phyloP scores from a whole-genome alignment of 495 filamentous ascomycete genomes.

The Neurospora sp. region DNA sequence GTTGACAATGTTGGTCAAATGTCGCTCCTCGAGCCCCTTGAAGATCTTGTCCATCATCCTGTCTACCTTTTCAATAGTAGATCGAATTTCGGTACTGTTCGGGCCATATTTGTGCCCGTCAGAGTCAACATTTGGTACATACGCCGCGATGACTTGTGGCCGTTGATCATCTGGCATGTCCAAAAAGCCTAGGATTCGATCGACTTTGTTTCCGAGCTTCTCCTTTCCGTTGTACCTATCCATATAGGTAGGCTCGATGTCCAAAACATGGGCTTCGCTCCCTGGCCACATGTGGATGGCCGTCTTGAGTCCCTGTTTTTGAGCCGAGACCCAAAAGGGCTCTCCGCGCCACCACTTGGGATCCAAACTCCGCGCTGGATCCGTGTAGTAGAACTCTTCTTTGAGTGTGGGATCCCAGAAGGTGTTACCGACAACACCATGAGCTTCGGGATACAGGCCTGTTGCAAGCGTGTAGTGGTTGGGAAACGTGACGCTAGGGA shows the following conservation, averaged over 20 bases:
- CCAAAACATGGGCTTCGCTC: slow-evolving; percentile 68
- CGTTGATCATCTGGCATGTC: slow-evolving; percentile 70
- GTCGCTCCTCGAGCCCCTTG: slow-evolving; percentile 63
- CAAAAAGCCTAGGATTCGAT: slow-evolving; percentile 65
- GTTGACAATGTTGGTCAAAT: slow-evolving; percentile 83
- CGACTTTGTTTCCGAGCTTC: slow-evolving; percentile 58
- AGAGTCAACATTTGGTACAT: slow-evolving; percentile 82
- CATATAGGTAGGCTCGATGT: slow-evolving; percentile 58
- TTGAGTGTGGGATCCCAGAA: slow-evolving; percentile 76
- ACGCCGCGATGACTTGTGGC: slow-evolving; percentile 86
- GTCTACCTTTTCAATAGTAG: slow-evolving; percentile 67
- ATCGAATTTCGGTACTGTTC: slow-evolving; percentile 80
- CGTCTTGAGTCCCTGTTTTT: slow-evolving; percentile 59
- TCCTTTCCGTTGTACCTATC: slow-evolving; percentile 80
- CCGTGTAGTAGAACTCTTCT: slow-evolving; percentile 80
- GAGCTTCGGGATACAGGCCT: slow-evolving; percentile 82
- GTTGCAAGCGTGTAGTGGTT: slow-evolving; percentile 96
- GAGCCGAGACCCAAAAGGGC: slow-evolving; percentile 87
- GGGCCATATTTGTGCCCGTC: slow-evolving; percentile 84
- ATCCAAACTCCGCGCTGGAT: slow-evolving; percentile 59
- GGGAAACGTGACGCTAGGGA: slow-evolving; percentile 94
- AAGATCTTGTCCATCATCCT: slow-evolving; percentile 67
- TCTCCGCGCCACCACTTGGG: slow-evolving; percentile 91
- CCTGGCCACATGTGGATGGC: slow-evolving; percentile 99
- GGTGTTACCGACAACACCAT: slow-evolving; percentile 87